These are phyloP conservation scores for Microthlaspi erraticum DNA, from an alignment of 345 rosid species.

Conservation along the genomic window DNA sequence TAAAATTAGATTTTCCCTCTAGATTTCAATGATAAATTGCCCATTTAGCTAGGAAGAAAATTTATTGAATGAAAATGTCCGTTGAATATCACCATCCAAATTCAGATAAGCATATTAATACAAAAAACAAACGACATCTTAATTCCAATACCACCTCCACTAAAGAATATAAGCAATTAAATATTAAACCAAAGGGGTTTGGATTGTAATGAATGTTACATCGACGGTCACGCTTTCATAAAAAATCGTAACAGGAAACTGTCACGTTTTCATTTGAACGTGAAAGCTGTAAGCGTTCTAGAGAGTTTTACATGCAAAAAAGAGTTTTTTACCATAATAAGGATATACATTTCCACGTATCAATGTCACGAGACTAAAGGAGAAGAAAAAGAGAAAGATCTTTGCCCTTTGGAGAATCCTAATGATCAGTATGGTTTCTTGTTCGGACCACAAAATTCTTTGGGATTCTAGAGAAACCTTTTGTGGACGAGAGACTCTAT, in stretches of 20 bases:
- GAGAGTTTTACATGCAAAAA: conserved; percentile 33
- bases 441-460: background rate
- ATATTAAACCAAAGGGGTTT: background rate
- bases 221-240: background rate
- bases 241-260: background rate
- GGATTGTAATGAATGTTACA: conserved; percentile 5
- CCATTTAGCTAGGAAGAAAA: background rate
- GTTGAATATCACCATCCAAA: no score
- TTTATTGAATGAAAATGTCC: no score
- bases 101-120: no score
- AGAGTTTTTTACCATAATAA: background rate
- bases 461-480: background rate
- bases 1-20: background rate
- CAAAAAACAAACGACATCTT: no score
- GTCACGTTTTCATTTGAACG: background rate
- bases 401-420: conserved; percentile 5
- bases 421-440: conserved; percentile 10
- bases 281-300: conserved; percentile 28
- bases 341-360: conserved; percentile 21
- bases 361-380: background rate
- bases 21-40: background rate
- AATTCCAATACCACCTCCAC: background rate
- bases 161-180: background rate
- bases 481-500: background rate
- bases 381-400: conserved; percentile 25